phyloP scores from a whole-genome alignment of 768 basidiomycete genomes.

The Stropharia rugosoannulata region DNA sequence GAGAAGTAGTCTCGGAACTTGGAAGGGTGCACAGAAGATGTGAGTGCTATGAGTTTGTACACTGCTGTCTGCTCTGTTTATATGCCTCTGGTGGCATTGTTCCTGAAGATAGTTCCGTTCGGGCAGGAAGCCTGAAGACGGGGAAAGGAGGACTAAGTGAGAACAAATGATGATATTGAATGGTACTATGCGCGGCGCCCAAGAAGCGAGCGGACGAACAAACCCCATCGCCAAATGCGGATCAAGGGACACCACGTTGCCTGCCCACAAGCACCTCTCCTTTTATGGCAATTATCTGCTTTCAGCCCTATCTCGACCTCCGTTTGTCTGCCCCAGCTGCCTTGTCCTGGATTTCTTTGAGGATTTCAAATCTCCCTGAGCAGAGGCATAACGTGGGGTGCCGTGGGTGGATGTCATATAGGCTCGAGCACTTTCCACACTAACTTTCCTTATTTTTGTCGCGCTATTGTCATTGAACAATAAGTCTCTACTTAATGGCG shows the following conservation, averaged over 20 bases:
- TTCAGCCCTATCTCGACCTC: background rate
- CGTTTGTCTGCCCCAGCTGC: background rate
- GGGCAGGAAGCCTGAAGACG: background rate
- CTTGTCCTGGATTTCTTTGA: no score
- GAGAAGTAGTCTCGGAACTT: background rate
- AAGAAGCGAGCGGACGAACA: background rate
- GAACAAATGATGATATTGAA: slow-evolving; percentile 9
- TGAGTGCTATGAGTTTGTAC: slow-evolving; percentile 6
- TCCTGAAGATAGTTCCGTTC: slow-evolving; percentile 3
- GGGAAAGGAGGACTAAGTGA: slow-evolving; percentile 8
- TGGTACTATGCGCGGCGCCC: background rate
- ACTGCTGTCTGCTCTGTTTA: slow-evolving; percentile 2
- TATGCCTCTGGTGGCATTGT: slow-evolving; percentile 16
- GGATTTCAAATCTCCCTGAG: no score
- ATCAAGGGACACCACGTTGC: slow-evolving; percentile 11
- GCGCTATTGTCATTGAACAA: no score
- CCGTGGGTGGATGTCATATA: no score
- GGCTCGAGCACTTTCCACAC: no score
- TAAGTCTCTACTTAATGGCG: no score
- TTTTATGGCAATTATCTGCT: slow-evolving; percentile 5
- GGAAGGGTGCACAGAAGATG: background rate
- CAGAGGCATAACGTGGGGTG: no score
- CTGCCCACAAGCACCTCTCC: slow-evolving; percentile 9
- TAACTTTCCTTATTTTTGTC: no score
- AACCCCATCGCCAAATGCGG: slow-evolving; percentile 5